phyloP scores from a whole-genome alignment of 352 stramenopile species.

The Phytophthora brassicae region DNA sequence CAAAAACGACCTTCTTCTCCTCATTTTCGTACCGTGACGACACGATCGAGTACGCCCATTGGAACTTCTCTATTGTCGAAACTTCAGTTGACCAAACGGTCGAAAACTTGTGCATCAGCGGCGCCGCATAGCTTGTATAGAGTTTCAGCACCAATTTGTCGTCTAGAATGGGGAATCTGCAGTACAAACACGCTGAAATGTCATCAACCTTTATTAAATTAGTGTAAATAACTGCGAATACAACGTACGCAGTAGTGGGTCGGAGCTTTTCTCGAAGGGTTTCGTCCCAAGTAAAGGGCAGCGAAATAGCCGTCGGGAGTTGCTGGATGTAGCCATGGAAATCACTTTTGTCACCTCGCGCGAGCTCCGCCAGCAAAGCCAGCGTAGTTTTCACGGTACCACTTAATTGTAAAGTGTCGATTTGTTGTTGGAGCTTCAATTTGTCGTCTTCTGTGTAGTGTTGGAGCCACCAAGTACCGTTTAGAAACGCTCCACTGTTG shows the following conservation, averaged over 20 bases:
- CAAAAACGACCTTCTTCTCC: too few relatives aligned
- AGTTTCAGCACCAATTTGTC: slow-evolving; percentile 57
- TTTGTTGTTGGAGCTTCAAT: slow-evolving; percentile 30
- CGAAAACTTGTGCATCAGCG: slow-evolving; percentile 41
- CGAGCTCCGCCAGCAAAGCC: slow-evolving; percentile 48
- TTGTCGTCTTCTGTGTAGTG: slow-evolving; percentile 12
- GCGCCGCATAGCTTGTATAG: slow-evolving; percentile 37
- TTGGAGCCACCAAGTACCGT: slow-evolving; percentile 48
- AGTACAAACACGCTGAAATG: neutral
- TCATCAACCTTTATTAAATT: neutral
- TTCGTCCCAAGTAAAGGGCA: slow-evolving; percentile 53
- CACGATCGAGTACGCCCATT: slow-evolving; percentile 72
- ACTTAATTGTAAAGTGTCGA: slow-evolving; percentile 40
- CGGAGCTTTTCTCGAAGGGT: slow-evolving; percentile 37
- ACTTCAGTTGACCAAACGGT: slow-evolving; percentile 39
- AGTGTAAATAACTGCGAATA: neutral
- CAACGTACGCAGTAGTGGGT: slow-evolving; percentile 47
- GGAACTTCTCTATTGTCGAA: slow-evolving; percentile 47
- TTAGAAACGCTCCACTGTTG: slow-evolving; percentile 42
- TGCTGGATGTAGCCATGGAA: slow-evolving; percentile 67
- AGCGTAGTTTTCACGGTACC: slow-evolving; percentile 49
- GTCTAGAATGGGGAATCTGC: slow-evolving; percentile 52
- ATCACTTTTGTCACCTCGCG: slow-evolving; percentile 33
- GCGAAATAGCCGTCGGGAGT: slow-evolving; percentile 44
- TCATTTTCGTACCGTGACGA: slow-evolving; percentile 48